Conservation (phyloP, 192 early-diverging fungal genomes). For the Backusella psychrophila region DNA sequence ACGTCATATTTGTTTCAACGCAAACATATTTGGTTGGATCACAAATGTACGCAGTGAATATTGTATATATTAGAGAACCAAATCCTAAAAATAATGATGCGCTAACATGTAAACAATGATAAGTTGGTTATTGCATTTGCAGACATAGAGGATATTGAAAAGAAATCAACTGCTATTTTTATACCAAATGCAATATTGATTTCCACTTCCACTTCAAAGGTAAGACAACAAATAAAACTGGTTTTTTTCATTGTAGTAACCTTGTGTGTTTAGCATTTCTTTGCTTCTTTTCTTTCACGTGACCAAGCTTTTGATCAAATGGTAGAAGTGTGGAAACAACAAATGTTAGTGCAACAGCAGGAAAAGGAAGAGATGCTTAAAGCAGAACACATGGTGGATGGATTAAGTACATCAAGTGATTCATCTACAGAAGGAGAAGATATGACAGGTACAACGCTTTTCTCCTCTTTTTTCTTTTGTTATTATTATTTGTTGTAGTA, state of each 20-base stretch:
- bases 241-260: neutral
- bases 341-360: neutral
- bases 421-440: constrained; percentile 9
- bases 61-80: neutral
- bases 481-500: neutral
- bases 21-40: constrained; percentile 90
- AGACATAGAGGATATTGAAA: constrained; percentile 81
- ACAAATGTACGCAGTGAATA: constrained; percentile 52
- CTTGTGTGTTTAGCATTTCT: constrained; percentile 54
- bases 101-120: neutral
- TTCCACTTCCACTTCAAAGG: constrained; percentile 62
- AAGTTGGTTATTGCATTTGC: constrained; percentile 69
- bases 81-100: neutral
- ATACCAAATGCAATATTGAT: constrained; percentile 89
- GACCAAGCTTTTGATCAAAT: constrained; percentile 75
- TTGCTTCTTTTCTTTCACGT: constrained; percentile 85
- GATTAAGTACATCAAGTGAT: neutral
- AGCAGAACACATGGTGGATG: constrained; percentile 1
- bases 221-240: neutral
- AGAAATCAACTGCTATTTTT: constrained; percentile 78
- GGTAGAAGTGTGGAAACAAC: constrained; percentile 58
- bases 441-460: neutral
- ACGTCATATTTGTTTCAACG: constrained; percentile 78
- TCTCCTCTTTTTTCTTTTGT: neutral
- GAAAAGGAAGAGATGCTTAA: neutral